These are phyloP conservation scores for Colletotrichum lupini DNA, from an alignment of 2,329 filamentous ascomycete genomes.

Conservation along the genomic window DNA sequence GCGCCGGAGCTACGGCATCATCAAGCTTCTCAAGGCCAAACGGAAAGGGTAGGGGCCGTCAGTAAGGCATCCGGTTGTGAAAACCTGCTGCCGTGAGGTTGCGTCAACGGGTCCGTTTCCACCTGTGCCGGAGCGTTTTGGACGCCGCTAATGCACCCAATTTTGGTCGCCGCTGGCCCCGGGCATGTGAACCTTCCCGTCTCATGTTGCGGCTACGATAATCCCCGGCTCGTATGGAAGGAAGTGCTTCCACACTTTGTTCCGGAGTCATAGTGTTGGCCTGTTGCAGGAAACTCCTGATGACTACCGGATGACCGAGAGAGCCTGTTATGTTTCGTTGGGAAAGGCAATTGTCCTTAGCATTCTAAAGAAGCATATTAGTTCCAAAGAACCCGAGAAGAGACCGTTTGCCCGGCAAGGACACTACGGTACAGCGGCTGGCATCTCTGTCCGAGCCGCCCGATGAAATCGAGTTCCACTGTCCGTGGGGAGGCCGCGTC, in stretches of 20 bases:
- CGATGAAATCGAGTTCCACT: constrained; percentile 16
- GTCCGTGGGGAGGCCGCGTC: constrained; percentile 8
- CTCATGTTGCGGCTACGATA: background rate
- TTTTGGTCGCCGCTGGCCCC: constrained; percentile 16
- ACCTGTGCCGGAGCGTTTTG: constrained; percentile 5
- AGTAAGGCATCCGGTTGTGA: background rate
- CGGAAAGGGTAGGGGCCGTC: background rate
- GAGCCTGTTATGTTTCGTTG: constrained; percentile 10
- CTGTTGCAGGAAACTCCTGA: background rate
- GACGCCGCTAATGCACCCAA: constrained; percentile 26
- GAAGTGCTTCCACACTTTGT: background rate
- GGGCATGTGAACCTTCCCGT: constrained; percentile 9
- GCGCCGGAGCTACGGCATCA: constrained; percentile 21
- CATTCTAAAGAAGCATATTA: background rate
- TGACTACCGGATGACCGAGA: constrained; percentile 7
- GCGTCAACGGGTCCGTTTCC: background rate
- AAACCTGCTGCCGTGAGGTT: background rate
- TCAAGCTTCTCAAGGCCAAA: background rate
- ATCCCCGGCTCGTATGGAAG: constrained; percentile 1
- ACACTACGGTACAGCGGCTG: constrained; percentile 10
- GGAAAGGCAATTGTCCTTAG: constrained; percentile 3
- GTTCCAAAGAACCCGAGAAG: constrained; percentile 1
- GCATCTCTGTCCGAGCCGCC: constrained; percentile 27
- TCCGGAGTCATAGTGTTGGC: background rate
- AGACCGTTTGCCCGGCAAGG: constrained; percentile 11